Conservation (phyloP, 2,329 filamentous ascomycete genomes). For the Lasiodiplodia sp. region DNA sequence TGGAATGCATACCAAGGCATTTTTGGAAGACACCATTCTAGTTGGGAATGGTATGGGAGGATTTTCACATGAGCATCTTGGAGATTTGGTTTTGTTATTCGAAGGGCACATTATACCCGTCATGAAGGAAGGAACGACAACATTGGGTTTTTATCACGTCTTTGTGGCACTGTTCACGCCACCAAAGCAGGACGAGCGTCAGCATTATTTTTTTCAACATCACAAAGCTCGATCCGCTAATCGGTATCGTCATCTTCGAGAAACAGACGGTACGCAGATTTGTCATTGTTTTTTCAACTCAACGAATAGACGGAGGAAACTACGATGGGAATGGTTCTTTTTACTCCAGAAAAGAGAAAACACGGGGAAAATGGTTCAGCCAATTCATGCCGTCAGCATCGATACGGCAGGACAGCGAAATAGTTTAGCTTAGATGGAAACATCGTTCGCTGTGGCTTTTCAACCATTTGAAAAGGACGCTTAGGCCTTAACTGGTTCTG, state of each 20-base stretch:
- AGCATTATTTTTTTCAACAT: slow-evolving; percentile 15
- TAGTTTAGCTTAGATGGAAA: slow-evolving; percentile 21
- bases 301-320: slow-evolving; percentile 20
- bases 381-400: background rate
- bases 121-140: slow-evolving; percentile 6
- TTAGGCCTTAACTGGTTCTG: slow-evolving; percentile 6
- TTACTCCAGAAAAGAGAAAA: background rate
- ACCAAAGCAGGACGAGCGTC: slow-evolving; percentile 4
- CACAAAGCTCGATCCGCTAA: slow-evolving; percentile 3
- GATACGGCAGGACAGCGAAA: slow-evolving; percentile 11
- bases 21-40: background rate
- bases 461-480: background rate
- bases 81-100: slow-evolving; percentile 12
- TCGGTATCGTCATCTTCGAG: slow-evolving; percentile 23
- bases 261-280: slow-evolving; percentile 25
- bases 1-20: slow-evolving; percentile 16
- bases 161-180: background rate
- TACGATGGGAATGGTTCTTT: background rate
- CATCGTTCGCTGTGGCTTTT: slow-evolving; percentile 14
- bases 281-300: slow-evolving; percentile 8
- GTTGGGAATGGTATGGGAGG: background rate
- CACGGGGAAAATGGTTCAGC: background rate
- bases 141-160: background rate
- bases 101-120: slow-evolving; percentile 20
- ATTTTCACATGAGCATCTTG: background rate